Base-by-base conservation (phyloP, 202 grass and related monocot species). In the Carex sylvatica region DNA sequence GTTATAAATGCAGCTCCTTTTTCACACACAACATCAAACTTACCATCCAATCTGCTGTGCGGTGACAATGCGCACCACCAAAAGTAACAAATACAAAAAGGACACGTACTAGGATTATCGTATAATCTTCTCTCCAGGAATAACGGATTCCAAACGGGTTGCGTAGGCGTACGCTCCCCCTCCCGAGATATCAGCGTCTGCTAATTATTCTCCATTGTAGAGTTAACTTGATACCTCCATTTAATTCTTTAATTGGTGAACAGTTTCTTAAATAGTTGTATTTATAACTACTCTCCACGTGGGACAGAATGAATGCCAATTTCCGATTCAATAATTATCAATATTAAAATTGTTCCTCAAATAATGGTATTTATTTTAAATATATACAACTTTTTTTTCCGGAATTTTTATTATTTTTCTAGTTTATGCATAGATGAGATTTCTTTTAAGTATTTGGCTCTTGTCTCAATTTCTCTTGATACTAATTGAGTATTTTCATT, bases 11-110 rank as follows among this genome's bases (percentile, higher is more conserved):
- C 28, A 15, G 35, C 51, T 77, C 52, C 3, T 22, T 77, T 75
- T 59, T 77, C 28, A 59, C 74, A 77, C 74, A 53, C 74, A 77
- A 77, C 74, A 35, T 38, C 52, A 59, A 77, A 35, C 28, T n/a
- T 59, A 6, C 73, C 52, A 59, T 59, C 8, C 1, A 0, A 77
- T 77, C 74, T 16, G 16, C 3, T 77, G 16, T 58, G 73, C 16
- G 7, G 24, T 26, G 15, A 58, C 14, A 10, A 10, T 11, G 1
- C 28, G 51, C 51, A 2, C 0, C 51, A 77, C 28, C 1, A 3
- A 36, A 58, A 52, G 0, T 0, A 20, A 77, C 52, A 9, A 77
- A 18, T 77, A 2, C 0, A 11, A 58, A 58, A 12, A 0, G 4
- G 9, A 77, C 73, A 58, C 73, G 49, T 56, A 1, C 3, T 2